These are phyloP conservation scores for Xylaria cubensis DNA, from an alignment of 495 filamentous ascomycete genomes.

Conservation along the genomic window DNA sequence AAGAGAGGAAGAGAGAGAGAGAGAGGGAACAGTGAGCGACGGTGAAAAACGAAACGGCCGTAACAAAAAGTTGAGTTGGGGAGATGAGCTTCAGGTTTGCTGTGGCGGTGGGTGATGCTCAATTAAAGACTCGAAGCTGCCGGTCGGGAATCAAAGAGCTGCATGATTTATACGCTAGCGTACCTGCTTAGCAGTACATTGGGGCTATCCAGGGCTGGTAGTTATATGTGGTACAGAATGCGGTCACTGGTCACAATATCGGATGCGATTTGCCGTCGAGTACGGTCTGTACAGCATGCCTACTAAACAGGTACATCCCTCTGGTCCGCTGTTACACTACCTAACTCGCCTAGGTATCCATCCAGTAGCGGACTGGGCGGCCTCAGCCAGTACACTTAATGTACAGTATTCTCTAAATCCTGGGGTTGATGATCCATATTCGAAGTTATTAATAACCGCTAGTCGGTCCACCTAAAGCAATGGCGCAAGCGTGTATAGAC, in stretches of 20 bases:
- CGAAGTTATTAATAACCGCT: not conserved
- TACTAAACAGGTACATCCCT: not conserved
- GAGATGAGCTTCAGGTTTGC: slow-evolving; percentile 2
- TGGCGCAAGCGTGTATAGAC: not conserved
- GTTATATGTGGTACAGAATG: not conserved
- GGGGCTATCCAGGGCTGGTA: not conserved
- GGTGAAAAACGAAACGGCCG: slow-evolving; percentile 13
- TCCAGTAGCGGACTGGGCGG: not conserved
- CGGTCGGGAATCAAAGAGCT: slow-evolving; percentile 16
- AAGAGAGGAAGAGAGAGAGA: not conserved
- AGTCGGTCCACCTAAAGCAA: not conserved
- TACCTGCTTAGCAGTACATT: slow-evolving; percentile 13
- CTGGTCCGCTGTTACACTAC: not conserved
- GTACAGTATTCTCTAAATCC: not conserved
- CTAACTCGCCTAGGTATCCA: too few species aligned
- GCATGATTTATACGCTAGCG: slow-evolving; percentile 2
- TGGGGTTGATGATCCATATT: not conserved
- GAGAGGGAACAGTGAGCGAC: slow-evolving; percentile 3
- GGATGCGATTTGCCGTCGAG: slow-evolving; percentile 21
- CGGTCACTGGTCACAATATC: slow-evolving; percentile 9
- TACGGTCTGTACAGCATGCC: not conserved
- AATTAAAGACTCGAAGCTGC: slow-evolving; percentile 21
- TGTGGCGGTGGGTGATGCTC: slow-evolving; percentile 23
- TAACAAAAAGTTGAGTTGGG: slow-evolving; percentile 19
- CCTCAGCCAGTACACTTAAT: not conserved